phyloP scores from a whole-genome alignment of 2,329 filamentous ascomycete genomes.

The Calonectria ilicicola region DNA sequence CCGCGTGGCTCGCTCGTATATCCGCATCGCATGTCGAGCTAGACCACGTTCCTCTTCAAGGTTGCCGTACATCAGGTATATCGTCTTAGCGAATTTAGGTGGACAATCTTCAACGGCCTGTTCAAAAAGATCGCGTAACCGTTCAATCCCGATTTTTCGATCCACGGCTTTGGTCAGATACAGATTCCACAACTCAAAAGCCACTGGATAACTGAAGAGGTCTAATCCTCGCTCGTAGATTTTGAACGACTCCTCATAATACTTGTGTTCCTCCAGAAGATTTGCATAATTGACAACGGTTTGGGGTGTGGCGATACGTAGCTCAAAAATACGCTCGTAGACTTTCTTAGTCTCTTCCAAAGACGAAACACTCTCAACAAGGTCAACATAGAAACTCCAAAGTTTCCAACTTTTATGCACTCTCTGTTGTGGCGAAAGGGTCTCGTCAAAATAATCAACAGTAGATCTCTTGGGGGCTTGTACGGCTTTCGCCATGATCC shows the following conservation, averaged over 20 bases:
- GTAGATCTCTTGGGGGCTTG: conserved; percentile 97
- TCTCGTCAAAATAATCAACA: conserved; percentile 99
- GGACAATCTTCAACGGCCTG: conserved; percentile 96
- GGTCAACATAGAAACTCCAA: conserved; percentile 99
- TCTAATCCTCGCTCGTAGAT: conserved; percentile 95
- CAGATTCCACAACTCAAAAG: conserved; percentile 98
- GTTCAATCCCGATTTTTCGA: conserved; percentile 94
- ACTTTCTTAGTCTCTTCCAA: conserved; percentile 93
- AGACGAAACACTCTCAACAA: conserved; percentile 93
- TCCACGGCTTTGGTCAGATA: conserved; percentile 98
- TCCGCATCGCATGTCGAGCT: conserved; percentile 96
- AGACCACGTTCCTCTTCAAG: conserved; percentile 95
- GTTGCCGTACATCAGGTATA: conserved; percentile 99
- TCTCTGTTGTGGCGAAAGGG: conserved; percentile 90
- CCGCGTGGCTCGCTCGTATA: conserved; percentile 96
- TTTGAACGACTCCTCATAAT: conserved; percentile 98
- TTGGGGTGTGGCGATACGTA: conserved; percentile 96
- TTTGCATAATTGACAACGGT: conserved; percentile 99
- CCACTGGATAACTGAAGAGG: conserved; percentile 98
- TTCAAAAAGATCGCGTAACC: conserved; percentile 94
- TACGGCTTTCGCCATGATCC: conserved; percentile 96
- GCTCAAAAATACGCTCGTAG: conserved; percentile 97
- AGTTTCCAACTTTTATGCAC: conserved; percentile 99
- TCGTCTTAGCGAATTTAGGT: conserved; percentile 92
- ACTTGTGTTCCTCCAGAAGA: conserved; percentile 91